These are phyloP conservation scores for Lecanicillium sp. DNA, from an alignment of 2,329 filamentous ascomycete genomes.

Conservation along the genomic window DNA sequence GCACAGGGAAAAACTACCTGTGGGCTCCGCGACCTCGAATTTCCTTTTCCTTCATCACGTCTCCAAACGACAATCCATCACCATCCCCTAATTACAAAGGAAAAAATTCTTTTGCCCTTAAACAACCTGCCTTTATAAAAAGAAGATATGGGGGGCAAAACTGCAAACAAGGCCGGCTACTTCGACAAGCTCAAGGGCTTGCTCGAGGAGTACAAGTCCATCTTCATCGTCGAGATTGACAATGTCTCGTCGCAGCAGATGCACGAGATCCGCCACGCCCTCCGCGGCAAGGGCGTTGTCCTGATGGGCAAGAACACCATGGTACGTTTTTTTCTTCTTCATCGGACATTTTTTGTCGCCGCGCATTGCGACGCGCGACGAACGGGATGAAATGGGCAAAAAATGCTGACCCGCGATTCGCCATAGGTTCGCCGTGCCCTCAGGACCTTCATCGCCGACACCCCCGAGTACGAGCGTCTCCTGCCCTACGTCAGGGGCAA, in stretches of 20 bases:
- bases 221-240: constrained; percentile 97
- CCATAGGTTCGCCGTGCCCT: constrained; percentile 85
- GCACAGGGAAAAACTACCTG: constrained; percentile 1
- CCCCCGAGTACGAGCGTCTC: constrained; percentile 96
- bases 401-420: constrained; percentile 16
- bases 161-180: constrained; percentile 88
- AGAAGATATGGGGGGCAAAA: constrained; percentile 99
- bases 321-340: constrained; percentile 48
- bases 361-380: no score
- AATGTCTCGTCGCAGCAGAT: constrained; percentile 99
- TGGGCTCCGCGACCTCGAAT: not conserved
- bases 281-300: constrained; percentile 88
- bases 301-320: constrained; percentile 99
- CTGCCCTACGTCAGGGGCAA: constrained; percentile 96
- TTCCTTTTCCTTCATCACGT: constrained; percentile 3
- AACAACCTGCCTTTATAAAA: constrained; percentile 95
- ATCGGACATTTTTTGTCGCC: no score
- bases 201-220: constrained; percentile 91
- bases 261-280: constrained; percentile 96
- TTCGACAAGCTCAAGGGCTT: constrained; percentile 99
- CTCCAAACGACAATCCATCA: constrained; percentile 7
- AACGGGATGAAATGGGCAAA: not conserved
- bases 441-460: constrained; percentile 85
- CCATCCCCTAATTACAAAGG: constrained; percentile 2
- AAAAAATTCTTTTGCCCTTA: constrained; percentile 64